phyloP scores from a whole-genome alignment of 768 basidiomycete species.

The Auriscalpium orientale region DNA sequence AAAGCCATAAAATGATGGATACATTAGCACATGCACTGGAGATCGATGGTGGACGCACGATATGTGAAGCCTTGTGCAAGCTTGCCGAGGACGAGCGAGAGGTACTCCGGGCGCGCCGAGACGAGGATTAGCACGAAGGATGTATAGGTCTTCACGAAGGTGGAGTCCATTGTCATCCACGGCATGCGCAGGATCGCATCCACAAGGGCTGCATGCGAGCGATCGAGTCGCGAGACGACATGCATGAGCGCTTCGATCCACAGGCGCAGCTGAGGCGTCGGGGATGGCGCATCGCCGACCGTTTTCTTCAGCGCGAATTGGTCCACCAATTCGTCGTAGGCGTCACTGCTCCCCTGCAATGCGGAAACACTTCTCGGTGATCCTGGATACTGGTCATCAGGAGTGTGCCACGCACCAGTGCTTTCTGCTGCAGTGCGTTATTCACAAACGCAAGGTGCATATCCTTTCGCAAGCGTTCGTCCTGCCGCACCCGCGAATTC shows the following conservation, averaged over 20 bases:
- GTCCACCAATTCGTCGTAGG: constrained; percentile 84
- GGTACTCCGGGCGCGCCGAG: constrained; percentile 86
- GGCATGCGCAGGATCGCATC: constrained; percentile 82
- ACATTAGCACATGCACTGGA: constrained; percentile 5
- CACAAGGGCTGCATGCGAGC: constrained; percentile 70
- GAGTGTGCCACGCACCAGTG: constrained; percentile 41
- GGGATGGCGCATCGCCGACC: constrained; percentile 24
- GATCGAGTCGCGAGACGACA: constrained; percentile 85
- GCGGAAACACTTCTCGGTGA: constrained; percentile 1
- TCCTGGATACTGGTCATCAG: constrained; percentile 2
- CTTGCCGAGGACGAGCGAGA: constrained; percentile 74
- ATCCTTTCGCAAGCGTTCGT: constrained; percentile 68
- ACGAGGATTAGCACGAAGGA: constrained; percentile 88
- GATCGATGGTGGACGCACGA: constrained; percentile 47
- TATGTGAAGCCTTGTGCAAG: constrained; percentile 82
- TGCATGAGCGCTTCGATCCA: constrained; percentile 88
- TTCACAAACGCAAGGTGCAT: constrained; percentile 82
- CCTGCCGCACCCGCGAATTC: constrained; percentile 71
- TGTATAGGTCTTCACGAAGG: constrained; percentile 82
- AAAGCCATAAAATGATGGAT: neutral
- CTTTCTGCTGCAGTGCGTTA: constrained; percentile 71
- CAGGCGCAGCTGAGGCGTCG: constrained; percentile 53
- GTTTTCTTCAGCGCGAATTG: constrained; percentile 63
- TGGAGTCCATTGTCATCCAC: constrained; percentile 86
- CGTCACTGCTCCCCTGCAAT: constrained; percentile 57